These are phyloP conservation scores for Brassica hybrid DNA, from an alignment of 441 rosid species.

Conservation along the genomic window DNA sequence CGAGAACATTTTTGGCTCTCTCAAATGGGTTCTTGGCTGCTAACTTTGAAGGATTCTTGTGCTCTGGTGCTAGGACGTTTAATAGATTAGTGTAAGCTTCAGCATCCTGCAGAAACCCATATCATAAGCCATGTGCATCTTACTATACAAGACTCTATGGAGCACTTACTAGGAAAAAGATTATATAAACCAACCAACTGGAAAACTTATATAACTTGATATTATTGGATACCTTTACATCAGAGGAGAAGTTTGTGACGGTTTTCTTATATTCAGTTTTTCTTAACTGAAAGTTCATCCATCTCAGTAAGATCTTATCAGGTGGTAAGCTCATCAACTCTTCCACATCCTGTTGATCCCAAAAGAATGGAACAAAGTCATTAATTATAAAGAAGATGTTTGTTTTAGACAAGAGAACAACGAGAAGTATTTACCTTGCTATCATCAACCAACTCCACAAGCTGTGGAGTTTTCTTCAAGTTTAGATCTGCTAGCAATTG, in stretches of 20 bases:
- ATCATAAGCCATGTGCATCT: constrained; percentile 19
- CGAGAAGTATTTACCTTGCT: constrained; percentile 60
- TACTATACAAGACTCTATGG: background rate
- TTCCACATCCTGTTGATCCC: constrained; percentile 81
- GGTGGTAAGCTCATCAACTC: constrained; percentile 97
- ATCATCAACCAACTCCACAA: constrained; percentile 87
- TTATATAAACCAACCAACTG: constrained; percentile 3
- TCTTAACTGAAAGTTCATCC: constrained; percentile 97
- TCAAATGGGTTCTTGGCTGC: constrained; percentile 56
- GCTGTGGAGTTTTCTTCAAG: constrained; percentile 94
- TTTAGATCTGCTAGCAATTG: constrained; percentile 96
- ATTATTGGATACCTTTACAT: constrained; percentile 69
- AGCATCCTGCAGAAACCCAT: constrained; percentile 71
- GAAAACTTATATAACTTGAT: constrained; percentile 20
- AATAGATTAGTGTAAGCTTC: constrained; percentile 95
- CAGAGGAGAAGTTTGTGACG: constrained; percentile 91
- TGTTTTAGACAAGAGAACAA: constrained; percentile 4
- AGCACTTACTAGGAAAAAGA: background rate
- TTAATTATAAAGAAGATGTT: background rate
- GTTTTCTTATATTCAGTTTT: constrained; percentile 78
- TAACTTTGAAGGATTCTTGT: constrained; percentile 60
- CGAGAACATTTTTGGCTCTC: constrained; percentile 90
- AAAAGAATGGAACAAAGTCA: constrained; percentile 19
- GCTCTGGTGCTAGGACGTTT: constrained; percentile 92
- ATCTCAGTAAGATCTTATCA: constrained; percentile 88